A percentile compares a stretch with the other conserved stretches of the same genome.
Evolutionary conservation across 495 filamentous ascomycete species (phyloP).

Genomic region (Talaromyces stipitatus): DNA sequence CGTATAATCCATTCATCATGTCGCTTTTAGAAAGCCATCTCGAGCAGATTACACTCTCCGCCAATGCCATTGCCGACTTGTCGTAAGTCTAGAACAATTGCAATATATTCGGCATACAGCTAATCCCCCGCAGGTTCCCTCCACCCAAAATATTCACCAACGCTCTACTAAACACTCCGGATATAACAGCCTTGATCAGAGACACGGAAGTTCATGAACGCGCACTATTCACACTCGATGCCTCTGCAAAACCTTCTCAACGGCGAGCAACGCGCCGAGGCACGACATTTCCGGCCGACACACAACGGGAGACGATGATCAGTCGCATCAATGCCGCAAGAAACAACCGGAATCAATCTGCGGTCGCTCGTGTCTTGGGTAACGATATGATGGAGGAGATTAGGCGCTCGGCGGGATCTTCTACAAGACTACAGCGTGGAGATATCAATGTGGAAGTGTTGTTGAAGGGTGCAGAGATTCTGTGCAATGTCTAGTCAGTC

Average conservation of each 20-base stretch:
- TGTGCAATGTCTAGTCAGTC: slow-evolving; percentile 76
- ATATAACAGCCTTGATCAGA: slow-evolving; percentile 90
- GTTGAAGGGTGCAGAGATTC: slow-evolving; percentile 80
- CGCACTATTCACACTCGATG: slow-evolving; percentile 85
- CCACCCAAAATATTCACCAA: slow-evolving; percentile 94
- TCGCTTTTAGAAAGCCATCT: slow-evolving; percentile 75
- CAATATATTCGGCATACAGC: background rate
- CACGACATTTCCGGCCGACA: slow-evolving; percentile 35
- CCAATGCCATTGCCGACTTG: slow-evolving; percentile 73
- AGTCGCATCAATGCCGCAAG: slow-evolving; percentile 44
- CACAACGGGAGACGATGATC: slow-evolving; percentile 36
- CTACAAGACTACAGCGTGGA: slow-evolving; percentile 34
- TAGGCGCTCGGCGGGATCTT: slow-evolving; percentile 44
- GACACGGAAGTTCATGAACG: slow-evolving; percentile 95
- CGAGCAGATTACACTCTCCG: slow-evolving; percentile 82
- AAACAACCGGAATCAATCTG: slow-evolving; percentile 65
- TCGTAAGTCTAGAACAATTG: slow-evolving; percentile 46
- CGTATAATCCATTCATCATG: slow-evolving; percentile 38
- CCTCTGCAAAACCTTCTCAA: slow-evolving; percentile 41
- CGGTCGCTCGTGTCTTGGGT: slow-evolving; percentile 84
- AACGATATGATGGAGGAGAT: slow-evolving; percentile 82
- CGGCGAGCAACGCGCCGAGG: slow-evolving; percentile 35
- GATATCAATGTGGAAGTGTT: slow-evolving; percentile 86
- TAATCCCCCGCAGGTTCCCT: slow-evolving; percentile 57
- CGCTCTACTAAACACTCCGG: slow-evolving; percentile 74